These are phyloP conservation scores for Ceratobasidium sp. DNA, from an alignment of 1,284 basidiomycete genomes.

Conservation along the genomic window DNA sequence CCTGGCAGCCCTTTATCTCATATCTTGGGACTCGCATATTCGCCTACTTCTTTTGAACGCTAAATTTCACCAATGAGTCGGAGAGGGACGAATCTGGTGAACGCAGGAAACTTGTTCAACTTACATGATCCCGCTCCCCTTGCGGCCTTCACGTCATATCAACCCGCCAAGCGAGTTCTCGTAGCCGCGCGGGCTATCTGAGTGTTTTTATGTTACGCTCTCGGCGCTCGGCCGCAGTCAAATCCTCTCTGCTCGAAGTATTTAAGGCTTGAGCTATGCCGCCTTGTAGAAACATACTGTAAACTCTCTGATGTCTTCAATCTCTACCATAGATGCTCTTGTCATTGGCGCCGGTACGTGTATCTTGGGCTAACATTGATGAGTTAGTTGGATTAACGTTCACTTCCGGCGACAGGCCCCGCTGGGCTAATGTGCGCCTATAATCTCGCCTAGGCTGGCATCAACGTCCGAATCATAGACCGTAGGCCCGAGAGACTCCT, in stretches of 20 bases:
- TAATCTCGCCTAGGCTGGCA: constrained; percentile 26
- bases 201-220: not conserved
- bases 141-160: not conserved
- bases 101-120: not conserved
- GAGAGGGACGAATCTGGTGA: too few species aligned
- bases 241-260: not conserved
- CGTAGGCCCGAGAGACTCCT: constrained; percentile 1
- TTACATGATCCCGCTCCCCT: constrained; percentile 10
- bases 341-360: constrained; percentile 34
- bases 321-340: constrained; percentile 23
- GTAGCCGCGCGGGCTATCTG: not conserved
- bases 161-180: not conserved
- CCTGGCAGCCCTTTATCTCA: too few species aligned
- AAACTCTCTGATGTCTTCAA: not conserved
- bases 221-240: not conserved
- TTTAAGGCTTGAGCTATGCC: not conserved
- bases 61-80: too few species aligned
- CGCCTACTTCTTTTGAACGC: too few species aligned
- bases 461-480: constrained; percentile 24
- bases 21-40: too few species aligned
- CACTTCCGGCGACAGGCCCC: not conserved
- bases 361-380: not conserved
- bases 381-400: not conserved
- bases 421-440: constrained; percentile 36
- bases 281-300: not conserved